Conservation (phyloP, 352 stramenopile genomes). For the Phytopythium kandeliae region DNA sequence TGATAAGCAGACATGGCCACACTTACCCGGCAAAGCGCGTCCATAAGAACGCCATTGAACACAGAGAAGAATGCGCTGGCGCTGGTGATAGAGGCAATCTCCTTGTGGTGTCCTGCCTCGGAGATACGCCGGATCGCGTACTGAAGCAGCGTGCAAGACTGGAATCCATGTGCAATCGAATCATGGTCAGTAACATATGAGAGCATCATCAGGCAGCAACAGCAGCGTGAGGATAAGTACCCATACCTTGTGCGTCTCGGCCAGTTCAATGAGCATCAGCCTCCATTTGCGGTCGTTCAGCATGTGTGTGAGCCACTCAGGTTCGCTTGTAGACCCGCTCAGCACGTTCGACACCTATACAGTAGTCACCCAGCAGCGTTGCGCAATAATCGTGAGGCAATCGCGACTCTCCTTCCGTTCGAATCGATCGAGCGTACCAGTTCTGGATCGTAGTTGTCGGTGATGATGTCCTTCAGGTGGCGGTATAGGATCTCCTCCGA, state of each 20-base stretch:
- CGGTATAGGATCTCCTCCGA: conserved; percentile 76
- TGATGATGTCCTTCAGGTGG: conserved; percentile 71
- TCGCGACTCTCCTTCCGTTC: no score
- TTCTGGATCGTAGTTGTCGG: conserved; percentile 80
- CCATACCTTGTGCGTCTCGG: conserved; percentile 77
- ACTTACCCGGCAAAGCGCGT: conserved; percentile 68
- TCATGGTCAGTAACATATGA: background rate
- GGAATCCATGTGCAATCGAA: background rate
- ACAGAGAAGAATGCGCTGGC: conserved; percentile 84
- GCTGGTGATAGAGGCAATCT: conserved; percentile 82
- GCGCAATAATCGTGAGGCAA: background rate
- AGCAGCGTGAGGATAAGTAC: no score
- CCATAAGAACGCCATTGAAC: conserved; percentile 75
- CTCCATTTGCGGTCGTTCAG: conserved; percentile 77
- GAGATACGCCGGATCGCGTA: conserved; percentile 86
- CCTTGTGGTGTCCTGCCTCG: conserved; percentile 81
- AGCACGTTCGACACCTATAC: conserved; percentile 75
- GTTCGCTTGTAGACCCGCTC: conserved; percentile 66
- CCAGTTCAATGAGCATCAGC: conserved; percentile 80
- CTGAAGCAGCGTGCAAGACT: conserved; percentile 80
- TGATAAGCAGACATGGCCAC: background rate
- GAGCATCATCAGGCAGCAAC: conserved; percentile 2
- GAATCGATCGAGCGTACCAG: conserved; percentile 22
- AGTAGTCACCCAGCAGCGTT: background rate
- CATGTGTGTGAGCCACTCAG: conserved; percentile 83